Conservation (phyloP, 2,329 filamentous ascomycete genomes). For the Alternaria ventricosa region DNA sequence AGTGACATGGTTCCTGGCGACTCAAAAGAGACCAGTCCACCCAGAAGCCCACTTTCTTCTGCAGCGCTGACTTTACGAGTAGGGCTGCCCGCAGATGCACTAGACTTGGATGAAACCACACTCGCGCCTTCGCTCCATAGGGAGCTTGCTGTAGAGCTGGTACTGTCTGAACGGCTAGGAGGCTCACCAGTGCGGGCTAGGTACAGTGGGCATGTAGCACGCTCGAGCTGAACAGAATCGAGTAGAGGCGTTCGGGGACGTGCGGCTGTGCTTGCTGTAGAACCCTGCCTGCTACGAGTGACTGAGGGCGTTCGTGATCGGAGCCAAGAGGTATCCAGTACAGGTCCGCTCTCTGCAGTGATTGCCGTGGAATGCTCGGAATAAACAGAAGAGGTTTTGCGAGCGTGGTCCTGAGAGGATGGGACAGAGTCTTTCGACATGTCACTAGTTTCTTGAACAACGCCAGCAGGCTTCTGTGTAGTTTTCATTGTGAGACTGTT, state of each 20-base stretch:
- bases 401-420: slow-evolving; percentile 3
- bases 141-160: slow-evolving; percentile 31
- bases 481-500: slow-evolving; percentile 37
- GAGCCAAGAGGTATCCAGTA: slow-evolving; percentile 28
- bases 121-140: slow-evolving; percentile 41
- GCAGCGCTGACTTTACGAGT: slow-evolving; percentile 20
- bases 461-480: slow-evolving; percentile 42
- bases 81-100: slow-evolving; percentile 20
- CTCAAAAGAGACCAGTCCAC: slow-evolving; percentile 35
- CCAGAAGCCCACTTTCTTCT: slow-evolving; percentile 36
- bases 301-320: slow-evolving; percentile 22
- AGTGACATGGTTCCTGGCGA: slow-evolving; percentile 14
- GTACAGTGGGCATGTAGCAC: slow-evolving; percentile 3
- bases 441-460: slow-evolving; percentile 50
- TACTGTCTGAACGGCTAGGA: slow-evolving; percentile 38
- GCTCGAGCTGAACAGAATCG: slow-evolving; percentile 28
- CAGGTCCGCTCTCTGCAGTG: slow-evolving; percentile 19
- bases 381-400: slow-evolving; percentile 7
- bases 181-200: not conserved
- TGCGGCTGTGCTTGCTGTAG: slow-evolving; percentile 14
- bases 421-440: slow-evolving; percentile 36
- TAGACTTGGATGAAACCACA: slow-evolving; percentile 39
- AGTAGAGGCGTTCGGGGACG: slow-evolving; percentile 32
- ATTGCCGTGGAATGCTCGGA: slow-evolving; percentile 20
- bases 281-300: slow-evolving; percentile 15